phyloP scores from a whole-genome alignment of 805 yeast genomes.

The Barnettozyma pratensis region DNA sequence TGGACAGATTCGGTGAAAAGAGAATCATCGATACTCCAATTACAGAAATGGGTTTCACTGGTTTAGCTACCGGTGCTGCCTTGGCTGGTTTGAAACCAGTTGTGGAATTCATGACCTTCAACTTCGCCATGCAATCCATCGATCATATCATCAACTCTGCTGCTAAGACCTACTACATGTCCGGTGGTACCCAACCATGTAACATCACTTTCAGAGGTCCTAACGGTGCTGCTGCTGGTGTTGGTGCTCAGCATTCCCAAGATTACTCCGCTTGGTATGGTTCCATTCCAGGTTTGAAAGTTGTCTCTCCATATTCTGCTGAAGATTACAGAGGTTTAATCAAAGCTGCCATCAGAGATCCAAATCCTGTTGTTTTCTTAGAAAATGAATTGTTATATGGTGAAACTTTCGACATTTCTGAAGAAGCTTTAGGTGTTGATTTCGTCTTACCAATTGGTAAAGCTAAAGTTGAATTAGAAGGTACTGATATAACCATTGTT shows the following conservation, averaged over 20 bases:
- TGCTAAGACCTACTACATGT: conserved; percentile 98
- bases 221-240: conserved; percentile 99
- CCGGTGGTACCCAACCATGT: conserved; percentile 98
- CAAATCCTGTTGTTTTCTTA: conserved; percentile 93
- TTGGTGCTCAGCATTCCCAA: conserved; percentile 99
- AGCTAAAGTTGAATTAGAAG: conserved; percentile 93
- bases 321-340: conserved; percentile 94
- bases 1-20: conserved; percentile 75
- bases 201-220: conserved; percentile 98
- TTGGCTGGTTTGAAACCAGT: conserved; percentile 86
- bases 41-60: conserved; percentile 99
- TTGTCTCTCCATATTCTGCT: conserved; percentile 89
- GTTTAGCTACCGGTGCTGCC: conserved; percentile 81
- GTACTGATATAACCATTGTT: conserved; percentile 84
- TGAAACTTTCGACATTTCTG: conserved; percentile 83
- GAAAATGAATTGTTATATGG: conserved; percentile 96
- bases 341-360: conserved; percentile 97
- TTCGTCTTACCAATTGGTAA: conserved; percentile 89
- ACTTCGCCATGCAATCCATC: conserved; percentile 99
- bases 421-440: conserved; percentile 85
- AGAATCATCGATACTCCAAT: conserved; percentile 87
- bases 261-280: conserved; percentile 98
- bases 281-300: conserved; percentile 96
- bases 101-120: conserved; percentile 98
- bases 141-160: conserved; percentile 98